Evolutionary conservation across 371 early-diverging fungal species (phyloP).

Genomic region (Nosema muscidifuracis): DNA sequence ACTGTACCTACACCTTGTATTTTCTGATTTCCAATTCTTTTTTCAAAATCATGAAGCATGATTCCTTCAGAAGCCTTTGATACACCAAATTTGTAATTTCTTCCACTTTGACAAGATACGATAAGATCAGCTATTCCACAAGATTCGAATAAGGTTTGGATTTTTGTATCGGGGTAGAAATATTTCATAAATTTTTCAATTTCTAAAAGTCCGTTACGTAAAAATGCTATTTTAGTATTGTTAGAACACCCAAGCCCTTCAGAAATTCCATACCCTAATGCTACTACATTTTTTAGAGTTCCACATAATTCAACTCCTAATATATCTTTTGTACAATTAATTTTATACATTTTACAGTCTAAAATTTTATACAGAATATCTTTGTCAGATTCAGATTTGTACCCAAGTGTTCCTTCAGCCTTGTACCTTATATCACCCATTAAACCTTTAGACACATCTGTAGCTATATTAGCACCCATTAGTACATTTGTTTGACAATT

Average conservation of each 20-base stretch:
- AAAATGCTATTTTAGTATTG: slow-evolving; percentile 90
- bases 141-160: slow-evolving; percentile 82
- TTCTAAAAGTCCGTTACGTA: slow-evolving; percentile 84
- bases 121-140: slow-evolving; percentile 82
- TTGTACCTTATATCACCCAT: slow-evolving; percentile 62
- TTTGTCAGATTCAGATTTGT: slow-evolving; percentile 68
- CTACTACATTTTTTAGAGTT: slow-evolving; percentile 94
- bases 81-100: slow-evolving; percentile 76
- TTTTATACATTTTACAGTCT: slow-evolving; percentile 75
- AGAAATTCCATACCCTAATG: slow-evolving; percentile 86
- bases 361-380: slow-evolving; percentile 71
- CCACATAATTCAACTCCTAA: slow-evolving; percentile 89
- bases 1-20: slow-evolving; percentile 87
- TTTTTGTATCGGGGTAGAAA: slow-evolving; percentile 70
- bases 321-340: slow-evolving; percentile 73
- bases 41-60: slow-evolving; percentile 78
- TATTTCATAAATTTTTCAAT: slow-evolving; percentile 80
- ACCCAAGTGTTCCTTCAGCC: slow-evolving; percentile 80
- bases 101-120: slow-evolving; percentile 86
- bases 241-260: slow-evolving; percentile 76
- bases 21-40: slow-evolving; percentile 87
- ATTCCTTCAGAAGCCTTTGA: slow-evolving; percentile 41
- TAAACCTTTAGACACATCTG: slow-evolving; percentile 80
- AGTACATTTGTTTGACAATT: slow-evolving; percentile 72
- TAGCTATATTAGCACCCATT: slow-evolving; percentile 96